Conservation (phyloP, 768 basidiomycete genomes). For the Royoungia palumana region DNA sequence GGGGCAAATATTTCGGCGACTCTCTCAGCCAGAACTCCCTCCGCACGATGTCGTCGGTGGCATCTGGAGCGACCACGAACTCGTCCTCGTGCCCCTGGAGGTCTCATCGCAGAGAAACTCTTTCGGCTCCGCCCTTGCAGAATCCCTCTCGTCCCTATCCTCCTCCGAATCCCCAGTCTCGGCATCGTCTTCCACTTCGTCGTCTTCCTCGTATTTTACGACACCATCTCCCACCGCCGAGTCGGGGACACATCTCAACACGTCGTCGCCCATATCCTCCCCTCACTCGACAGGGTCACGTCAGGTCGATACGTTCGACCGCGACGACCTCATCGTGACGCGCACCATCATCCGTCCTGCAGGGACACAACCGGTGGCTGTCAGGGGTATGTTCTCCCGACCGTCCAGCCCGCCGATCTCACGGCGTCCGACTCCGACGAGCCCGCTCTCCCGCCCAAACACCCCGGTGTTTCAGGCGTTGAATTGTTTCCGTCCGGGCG, state of each 20-base stretch:
- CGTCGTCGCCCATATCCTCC: conserved; percentile 2
- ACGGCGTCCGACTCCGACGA: conserved; percentile 17
- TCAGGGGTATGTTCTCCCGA: conserved; percentile 26
- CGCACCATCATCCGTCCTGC: conserved; percentile 39
- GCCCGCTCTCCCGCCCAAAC: conserved; percentile 21
- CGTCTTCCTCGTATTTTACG: conserved; percentile 23
- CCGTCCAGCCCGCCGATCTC: conserved; percentile 30
- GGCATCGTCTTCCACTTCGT: neutral
- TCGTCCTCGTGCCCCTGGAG: conserved; percentile 32
- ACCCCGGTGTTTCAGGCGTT: conserved; percentile 25
- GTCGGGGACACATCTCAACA: neutral
- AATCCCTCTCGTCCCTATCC: conserved; percentile 10
- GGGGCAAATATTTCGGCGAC: conserved; percentile 28
- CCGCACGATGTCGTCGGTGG: conserved; percentile 25
- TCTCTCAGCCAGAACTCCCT: conserved; percentile 17
- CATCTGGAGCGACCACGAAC: conserved; percentile 33
- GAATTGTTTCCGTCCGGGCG: conserved; percentile 34
- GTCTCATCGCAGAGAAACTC: conserved; percentile 20
- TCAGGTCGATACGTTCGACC: conserved; percentile 26
- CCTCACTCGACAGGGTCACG: conserved; percentile 7
- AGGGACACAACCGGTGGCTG: conserved; percentile 17
- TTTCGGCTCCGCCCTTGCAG: conserved; percentile 14
- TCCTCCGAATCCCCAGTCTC: conserved; percentile 12
- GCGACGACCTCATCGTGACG: conserved; percentile 32
- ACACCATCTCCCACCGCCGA: conserved; percentile 16